phyloP scores from a whole-genome alignment of 805 yeast genomes.

The Yamadazyma akitaensis region DNA sequence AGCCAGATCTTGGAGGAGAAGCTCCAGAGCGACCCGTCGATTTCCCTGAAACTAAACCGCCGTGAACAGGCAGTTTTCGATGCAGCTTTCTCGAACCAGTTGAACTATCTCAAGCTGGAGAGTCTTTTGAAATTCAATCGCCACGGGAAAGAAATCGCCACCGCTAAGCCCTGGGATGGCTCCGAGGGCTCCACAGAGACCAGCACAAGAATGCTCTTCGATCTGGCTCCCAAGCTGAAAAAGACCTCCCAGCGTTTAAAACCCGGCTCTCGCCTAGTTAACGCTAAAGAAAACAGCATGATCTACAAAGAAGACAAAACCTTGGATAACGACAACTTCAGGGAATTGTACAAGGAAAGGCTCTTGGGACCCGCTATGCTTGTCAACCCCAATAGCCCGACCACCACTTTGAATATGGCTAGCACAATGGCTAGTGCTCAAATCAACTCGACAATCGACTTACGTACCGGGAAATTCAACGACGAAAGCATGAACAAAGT shows the following conservation, averaged over 20 bases:
- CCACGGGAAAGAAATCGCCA: constrained; percentile 28
- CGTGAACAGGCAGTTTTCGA: constrained; percentile 10
- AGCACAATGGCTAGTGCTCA: constrained; percentile 69
- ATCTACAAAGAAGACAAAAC: constrained; percentile 49
- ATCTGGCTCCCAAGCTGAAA: constrained; percentile 24
- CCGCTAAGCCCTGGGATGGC: constrained; percentile 32
- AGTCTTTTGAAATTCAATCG: constrained; percentile 23
- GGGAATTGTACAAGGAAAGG: constrained; percentile 60
- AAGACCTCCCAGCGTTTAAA: constrained; percentile 12
- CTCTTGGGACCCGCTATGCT: constrained; percentile 57
- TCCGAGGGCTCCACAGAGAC: constrained; percentile 24
- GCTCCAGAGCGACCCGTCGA: constrained; percentile 4
- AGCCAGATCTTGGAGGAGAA: constrained; percentile 32
- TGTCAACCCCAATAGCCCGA: constrained; percentile 36
- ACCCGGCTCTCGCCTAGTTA: constrained; percentile 35
- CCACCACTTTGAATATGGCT: constrained; percentile 49
- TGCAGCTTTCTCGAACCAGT: constrained; percentile 5
- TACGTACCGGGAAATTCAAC: constrained; percentile 66
- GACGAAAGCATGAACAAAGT: constrained; percentile 42
- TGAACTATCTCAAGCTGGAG: constrained; percentile 29
- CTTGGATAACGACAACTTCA: constrained; percentile 43
- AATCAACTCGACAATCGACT: constrained; percentile 64
- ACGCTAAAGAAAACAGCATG: constrained; percentile 62
- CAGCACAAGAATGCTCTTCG: constrained; percentile 31
- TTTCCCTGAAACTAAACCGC: constrained; percentile 2